Conservation (phyloP, 768 basidiomycete species). For the Solioccasus polychromus region DNA sequence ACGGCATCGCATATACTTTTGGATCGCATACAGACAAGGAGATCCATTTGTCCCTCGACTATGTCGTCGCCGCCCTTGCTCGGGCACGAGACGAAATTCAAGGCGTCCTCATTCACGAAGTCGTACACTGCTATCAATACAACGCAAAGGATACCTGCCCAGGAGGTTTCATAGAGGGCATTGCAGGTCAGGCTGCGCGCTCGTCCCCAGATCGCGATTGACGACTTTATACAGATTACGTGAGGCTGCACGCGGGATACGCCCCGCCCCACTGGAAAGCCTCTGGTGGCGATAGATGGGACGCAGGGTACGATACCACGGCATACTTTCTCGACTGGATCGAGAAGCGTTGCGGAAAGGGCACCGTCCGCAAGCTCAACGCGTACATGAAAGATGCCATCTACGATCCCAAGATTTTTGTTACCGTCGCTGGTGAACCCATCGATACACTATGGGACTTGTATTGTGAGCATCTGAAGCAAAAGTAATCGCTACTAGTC, state of each 20-base stretch:
- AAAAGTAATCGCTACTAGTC: neutral
- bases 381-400: constrained; percentile 43
- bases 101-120: constrained; percentile 72
- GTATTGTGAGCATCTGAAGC: constrained; percentile 45
- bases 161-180: constrained; percentile 72
- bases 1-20: constrained; percentile 67
- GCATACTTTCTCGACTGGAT: constrained; percentile 74
- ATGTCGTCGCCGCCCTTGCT: constrained; percentile 45
- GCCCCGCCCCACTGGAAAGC: constrained; percentile 71
- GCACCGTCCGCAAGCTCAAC: constrained; percentile 60
- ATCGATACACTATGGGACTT: constrained; percentile 56
- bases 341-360: constrained; percentile 50
- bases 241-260: constrained; percentile 57
- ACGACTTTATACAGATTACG: constrained; percentile 50
- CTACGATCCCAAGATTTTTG: constrained; percentile 54
- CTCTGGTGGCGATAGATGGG: constrained; percentile 53
- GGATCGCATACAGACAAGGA: constrained; percentile 63
- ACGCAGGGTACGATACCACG: constrained; percentile 72
- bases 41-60: constrained; percentile 68
- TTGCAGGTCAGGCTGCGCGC: constrained; percentile 72
- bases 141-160: constrained; percentile 60
- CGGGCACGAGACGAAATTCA: constrained; percentile 58
- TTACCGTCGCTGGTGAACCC: constrained; percentile 46
- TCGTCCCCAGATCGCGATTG: neutral
- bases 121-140: constrained; percentile 78